Evolutionary conservation across 1,139 yeast species (phyloP).

Genomic region (Martiniozyma asiatica): DNA sequence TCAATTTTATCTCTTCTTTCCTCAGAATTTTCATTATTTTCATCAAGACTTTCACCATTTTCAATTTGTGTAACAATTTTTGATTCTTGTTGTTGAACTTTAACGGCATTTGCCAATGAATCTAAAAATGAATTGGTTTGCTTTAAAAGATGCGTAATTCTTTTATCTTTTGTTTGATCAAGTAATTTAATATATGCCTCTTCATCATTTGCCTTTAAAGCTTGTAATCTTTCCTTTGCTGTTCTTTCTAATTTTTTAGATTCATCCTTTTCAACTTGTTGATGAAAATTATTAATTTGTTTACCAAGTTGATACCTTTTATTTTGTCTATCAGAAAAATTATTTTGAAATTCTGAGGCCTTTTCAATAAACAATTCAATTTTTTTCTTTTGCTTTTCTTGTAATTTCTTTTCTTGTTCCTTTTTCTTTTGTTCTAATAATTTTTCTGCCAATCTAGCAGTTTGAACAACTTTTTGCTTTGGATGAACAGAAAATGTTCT

Average conservation of each 20-base stretch:
- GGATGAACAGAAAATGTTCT: conserved; percentile 55
- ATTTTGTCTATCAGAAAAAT: conserved; percentile 19
- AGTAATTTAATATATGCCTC: conserved; percentile 71
- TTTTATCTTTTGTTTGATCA: conserved; percentile 74
- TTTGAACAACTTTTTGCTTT: conserved; percentile 49
- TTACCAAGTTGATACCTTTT: conserved; percentile 18
- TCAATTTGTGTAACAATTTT: conserved; percentile 23
- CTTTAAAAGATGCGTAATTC: conserved; percentile 67
- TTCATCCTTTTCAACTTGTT: conserved; percentile 58
- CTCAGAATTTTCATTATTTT: conserved; percentile 27
- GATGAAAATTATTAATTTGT: conserved; percentile 18
- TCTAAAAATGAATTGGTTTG: conserved; percentile 72
- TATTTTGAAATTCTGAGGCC: conserved; percentile 20
- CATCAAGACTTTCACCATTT: conserved; percentile 23
- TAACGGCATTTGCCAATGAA: conserved; percentile 66
- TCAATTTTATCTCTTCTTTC: conserved; percentile 54
- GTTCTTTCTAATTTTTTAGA: conserved; percentile 60
- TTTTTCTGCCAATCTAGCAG: conserved; percentile 32
- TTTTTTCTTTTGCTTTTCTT: conserved; percentile 33
- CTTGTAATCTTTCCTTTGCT: conserved; percentile 80
- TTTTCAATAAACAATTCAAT: conserved; percentile 31
- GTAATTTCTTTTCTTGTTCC: conserved; percentile 35
- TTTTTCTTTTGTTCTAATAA: conserved; percentile 39
- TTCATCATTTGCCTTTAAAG: conserved; percentile 74
- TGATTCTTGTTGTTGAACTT: conserved; percentile 56